Base-by-base conservation (phyloP, 768 basidiomycete species). In the Hortiboletus campestris region DNA sequence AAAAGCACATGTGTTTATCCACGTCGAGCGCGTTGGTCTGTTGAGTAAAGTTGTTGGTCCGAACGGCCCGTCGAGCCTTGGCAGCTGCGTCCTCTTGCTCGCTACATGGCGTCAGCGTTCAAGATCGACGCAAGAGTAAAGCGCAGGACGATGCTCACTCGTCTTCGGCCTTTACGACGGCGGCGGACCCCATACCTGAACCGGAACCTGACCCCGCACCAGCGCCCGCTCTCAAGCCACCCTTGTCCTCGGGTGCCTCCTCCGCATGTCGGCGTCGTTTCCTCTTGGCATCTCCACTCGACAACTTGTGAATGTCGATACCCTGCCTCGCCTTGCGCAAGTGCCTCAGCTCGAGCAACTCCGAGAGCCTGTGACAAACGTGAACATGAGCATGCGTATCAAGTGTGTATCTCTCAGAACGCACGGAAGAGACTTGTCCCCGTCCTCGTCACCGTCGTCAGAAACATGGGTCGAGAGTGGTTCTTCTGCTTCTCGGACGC, bases 21-120 rank as follows among this genome's bases (percentile, higher is more conserved):
- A 97, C 94, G 67, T 98, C 96, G 20, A 98, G 80, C 1, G 86
- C 84, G 68, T 97, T 96, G 5, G 96, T 99, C 74, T 98, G 96
- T 59, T 95, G 92, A 0, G 97, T 99, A 68, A 99, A 98, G 74
- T 97, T 97, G 73, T 91, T 96, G 20, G 84, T 76, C 39, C 93
- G 78, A 2, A 95, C 87, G 6, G 86, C 82, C 48, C 85, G 78
- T 55, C 91, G 78, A 11, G 89, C 85, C 54, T 83, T 86, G 3
- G 87, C 83, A 50, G 85, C 84, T 31, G 84, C 81, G 43, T 86
- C 85, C 40, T 82, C 82, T 56, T 81, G 78, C 38, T 88, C 85
- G 1, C 84, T 86, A 11, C 9, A 29, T 2, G 0, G 22, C 7
- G 22, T 25, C 3, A 25, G 25, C 25, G 25, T 25, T 6, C 25